Percentiles rank a stretch among this genome's conserved stretches.
Conservation (phyloP, 2,329 filamentous ascomycete genomes). For the Colletotrichum sansevieriae region DNA sequence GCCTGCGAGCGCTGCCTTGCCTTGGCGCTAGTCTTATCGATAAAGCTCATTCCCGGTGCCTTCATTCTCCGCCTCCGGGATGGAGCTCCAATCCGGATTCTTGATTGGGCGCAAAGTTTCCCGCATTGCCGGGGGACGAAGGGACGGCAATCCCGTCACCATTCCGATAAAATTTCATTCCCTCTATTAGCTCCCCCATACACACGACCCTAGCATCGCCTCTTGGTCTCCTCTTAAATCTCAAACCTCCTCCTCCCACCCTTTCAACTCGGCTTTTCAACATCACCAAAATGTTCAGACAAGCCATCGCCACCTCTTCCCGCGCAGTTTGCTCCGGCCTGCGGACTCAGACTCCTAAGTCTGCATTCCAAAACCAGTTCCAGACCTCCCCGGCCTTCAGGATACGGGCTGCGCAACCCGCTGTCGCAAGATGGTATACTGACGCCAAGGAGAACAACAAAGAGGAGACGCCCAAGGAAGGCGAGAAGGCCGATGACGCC, state of each 20-base stretch:
- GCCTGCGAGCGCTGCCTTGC: slow-evolving; percentile 10
- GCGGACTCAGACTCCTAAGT: slow-evolving; percentile 52
- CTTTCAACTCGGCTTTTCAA: not conserved
- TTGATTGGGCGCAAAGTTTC: slow-evolving; percentile 38
- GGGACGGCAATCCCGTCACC: slow-evolving; percentile 40
- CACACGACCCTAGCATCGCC: slow-evolving; percentile 36
- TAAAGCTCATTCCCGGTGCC: slow-evolving; percentile 34
- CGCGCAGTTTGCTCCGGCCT: slow-evolving; percentile 59
- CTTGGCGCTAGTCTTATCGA: slow-evolving; percentile 36
- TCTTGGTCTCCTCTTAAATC: slow-evolving; percentile 10
- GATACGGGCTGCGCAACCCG: slow-evolving; percentile 53
- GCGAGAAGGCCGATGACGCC: slow-evolving; percentile 48
- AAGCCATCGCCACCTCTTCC: slow-evolving; percentile 58
- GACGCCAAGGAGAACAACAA: slow-evolving; percentile 53
- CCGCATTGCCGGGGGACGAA: slow-evolving; percentile 15
- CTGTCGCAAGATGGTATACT: slow-evolving; percentile 62
- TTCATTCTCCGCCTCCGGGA: slow-evolving; percentile 37
- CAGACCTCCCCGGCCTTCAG: slow-evolving; percentile 53
- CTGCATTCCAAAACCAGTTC: slow-evolving; percentile 54
- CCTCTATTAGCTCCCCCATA: slow-evolving; percentile 27
- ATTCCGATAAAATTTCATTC: slow-evolving; percentile 43
- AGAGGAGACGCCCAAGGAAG: slow-evolving; percentile 44
- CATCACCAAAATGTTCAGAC: slow-evolving; percentile 58
- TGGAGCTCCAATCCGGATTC: slow-evolving; percentile 22
- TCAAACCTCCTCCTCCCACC: slow-evolving; percentile 11